Conservation (phyloP, 2,329 filamentous ascomycete species). For the Escovopsis sp. region DNA sequence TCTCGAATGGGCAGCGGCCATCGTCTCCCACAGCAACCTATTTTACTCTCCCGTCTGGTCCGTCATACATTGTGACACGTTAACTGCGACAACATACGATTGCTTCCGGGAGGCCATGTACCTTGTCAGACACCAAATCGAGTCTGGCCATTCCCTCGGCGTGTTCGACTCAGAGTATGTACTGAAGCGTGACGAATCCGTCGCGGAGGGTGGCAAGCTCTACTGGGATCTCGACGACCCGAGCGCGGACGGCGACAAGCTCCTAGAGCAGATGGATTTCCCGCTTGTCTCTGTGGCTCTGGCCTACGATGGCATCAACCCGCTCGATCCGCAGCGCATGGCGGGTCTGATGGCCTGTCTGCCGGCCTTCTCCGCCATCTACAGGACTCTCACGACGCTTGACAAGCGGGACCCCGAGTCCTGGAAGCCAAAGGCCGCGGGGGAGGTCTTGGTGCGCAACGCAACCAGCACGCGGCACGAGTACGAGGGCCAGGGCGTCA, state of each 20-base stretch:
- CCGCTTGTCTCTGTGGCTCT: slow-evolving; percentile 17
- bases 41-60: slow-evolving; percentile 12
- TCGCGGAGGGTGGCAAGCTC: slow-evolving; percentile 11
- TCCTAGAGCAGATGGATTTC: slow-evolving; percentile 19
- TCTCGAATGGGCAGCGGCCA: slow-evolving; percentile 11
- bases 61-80: slow-evolving; percentile 7
- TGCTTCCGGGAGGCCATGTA: slow-evolving; percentile 4
- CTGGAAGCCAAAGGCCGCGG: slow-evolving; percentile 12
- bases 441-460: slow-evolving; percentile 13
- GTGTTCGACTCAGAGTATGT: slow-evolving; percentile 13
- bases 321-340: slow-evolving; percentile 7
- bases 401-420: slow-evolving; percentile 13
- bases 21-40: slow-evolving; percentile 13
- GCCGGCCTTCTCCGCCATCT: background rate
- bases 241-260: slow-evolving; percentile 4
- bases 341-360: background rate
- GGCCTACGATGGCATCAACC: slow-evolving; percentile 12
- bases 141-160: slow-evolving; percentile 9
- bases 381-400: background rate
- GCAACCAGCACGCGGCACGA: slow-evolving; percentile 14
- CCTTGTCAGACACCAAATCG: slow-evolving; percentile 9
- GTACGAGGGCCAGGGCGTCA: slow-evolving; percentile 13
- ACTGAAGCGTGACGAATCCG: slow-evolving; percentile 12
- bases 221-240: slow-evolving; percentile 12
- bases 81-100: slow-evolving; percentile 7